Evolutionary conservation across 83 land plant species (phyloP), one percentile per base, ranked within the genome.

Genomic region (Thuja plicata): DNA sequence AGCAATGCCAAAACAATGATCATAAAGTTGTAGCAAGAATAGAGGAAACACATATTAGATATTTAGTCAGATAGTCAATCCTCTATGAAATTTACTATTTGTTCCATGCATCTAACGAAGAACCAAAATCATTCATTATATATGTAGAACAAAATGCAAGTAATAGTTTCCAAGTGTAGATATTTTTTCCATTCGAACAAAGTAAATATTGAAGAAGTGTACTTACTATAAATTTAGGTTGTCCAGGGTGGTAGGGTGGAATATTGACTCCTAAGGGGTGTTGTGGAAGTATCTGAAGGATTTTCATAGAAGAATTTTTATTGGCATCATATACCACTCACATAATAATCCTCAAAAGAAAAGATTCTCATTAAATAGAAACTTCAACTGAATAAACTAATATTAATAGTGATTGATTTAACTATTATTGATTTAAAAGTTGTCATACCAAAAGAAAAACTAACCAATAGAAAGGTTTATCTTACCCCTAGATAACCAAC

Each of bases 211-310:
- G 8, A 86, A 55, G 27, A 21, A 12, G 34, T 85, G 54, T 92
- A 60, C 89, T 89, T 84, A 96, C 97, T 87, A 94, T 92, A 92
- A 96, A 95, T 88, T 92, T 93, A 16, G 86, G 86, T 86, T 95
- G 90, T 71, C 97, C 97, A 89, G 97, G 95, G 43, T 96, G 88
- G 84, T 95, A 94, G 86, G 97, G 97, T 40, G 95, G 94, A 21
- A 93, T 52, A 41, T 86, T 54, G 66, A 92, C 86, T 55, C 48
- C 90, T 15, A 86, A 46, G 5, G 90, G n/a, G n/a, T n/a, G n/a
- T n/a, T 94, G 90, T 87, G 89, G 81, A 30, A 88, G 45, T 38
- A 86, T 55, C 73, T 86, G 74, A 55, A 86, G 24, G 57, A 13
- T 50, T 54, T 54, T 21, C n/a, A 70, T 21, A 40, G 86, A 62